phyloP scores from a whole-genome alignment of 106 monocot genomes.

The Apostasia ramifera region DNA sequence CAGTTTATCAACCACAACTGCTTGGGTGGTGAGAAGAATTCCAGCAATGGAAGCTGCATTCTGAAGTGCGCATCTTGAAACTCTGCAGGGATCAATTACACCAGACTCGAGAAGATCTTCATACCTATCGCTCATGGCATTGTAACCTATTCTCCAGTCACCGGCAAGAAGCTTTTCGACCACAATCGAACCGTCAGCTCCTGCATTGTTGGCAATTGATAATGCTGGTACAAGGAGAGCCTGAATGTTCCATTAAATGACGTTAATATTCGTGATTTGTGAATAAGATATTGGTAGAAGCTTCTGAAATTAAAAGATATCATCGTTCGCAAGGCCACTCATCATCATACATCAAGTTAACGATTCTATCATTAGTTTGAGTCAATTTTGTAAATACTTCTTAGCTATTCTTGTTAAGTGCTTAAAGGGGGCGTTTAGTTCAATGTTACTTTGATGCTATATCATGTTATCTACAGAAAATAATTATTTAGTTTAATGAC shows the following conservation, averaged over 20 bases:
- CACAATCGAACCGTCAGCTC: slow-evolving; percentile 56
- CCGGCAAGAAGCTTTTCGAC: slow-evolving; percentile 74
- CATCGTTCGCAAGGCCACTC: no score
- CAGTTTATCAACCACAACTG: slow-evolving; percentile 70
- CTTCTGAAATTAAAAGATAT: no score
- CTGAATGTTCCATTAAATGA: slow-evolving; percentile 23
- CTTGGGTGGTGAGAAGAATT: slow-evolving; percentile 75
- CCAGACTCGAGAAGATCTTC: slow-evolving; percentile 72
- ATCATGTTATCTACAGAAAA: no score
- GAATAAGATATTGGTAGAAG: no score
- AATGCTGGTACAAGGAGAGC: slow-evolving; percentile 84
- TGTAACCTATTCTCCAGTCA: slow-evolving; percentile 75
- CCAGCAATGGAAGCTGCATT: slow-evolving; percentile 93
- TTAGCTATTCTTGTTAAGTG: no score
- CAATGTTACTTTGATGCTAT: no score
- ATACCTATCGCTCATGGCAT: slow-evolving; percentile 66
- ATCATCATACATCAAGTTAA: no score
- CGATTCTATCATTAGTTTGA: no score
- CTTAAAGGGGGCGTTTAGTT: no score
- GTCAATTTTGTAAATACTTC: no score
- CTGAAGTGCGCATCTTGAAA: slow-evolving; percentile 84
- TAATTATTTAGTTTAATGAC: no score
- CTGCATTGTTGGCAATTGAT: slow-evolving; percentile 77
- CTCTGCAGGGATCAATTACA: slow-evolving; percentile 83
- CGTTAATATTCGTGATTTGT: no score